Conservation (phyloP, 2,329 filamentous ascomycete genomes). For the Akanthomyces muscarius region DNA sequence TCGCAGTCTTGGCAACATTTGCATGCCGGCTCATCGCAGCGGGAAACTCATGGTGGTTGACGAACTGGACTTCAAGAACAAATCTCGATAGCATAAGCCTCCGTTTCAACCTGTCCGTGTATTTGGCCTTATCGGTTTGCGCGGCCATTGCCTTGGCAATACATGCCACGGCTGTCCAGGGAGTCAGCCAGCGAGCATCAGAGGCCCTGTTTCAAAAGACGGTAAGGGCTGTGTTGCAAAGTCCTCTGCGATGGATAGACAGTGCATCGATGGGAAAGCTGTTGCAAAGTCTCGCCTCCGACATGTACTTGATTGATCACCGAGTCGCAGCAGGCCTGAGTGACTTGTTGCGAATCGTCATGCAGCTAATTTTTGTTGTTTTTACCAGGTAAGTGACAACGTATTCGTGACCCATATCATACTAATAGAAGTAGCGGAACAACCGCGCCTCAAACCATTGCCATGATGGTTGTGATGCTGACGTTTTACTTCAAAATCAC, state of each 20-base stretch:
- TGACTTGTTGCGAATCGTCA: slow-evolving; percentile 4
- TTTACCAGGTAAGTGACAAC: slow-evolving; percentile 3
- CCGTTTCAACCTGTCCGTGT: slow-evolving; percentile 2
- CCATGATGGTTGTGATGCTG: slow-evolving; percentile 2
- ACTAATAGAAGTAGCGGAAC: neutral
- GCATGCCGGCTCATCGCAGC: slow-evolving; percentile 2
- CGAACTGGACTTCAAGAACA: slow-evolving; percentile 13
- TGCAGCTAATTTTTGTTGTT: slow-evolving; percentile 34
- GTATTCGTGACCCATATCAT: neutral
- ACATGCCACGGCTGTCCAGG: slow-evolving; percentile 7
- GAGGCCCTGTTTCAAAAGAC: slow-evolving; percentile 1
- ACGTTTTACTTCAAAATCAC: slow-evolving; percentile 7
- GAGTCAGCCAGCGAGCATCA: slow-evolving; percentile 14
- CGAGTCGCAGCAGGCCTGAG: slow-evolving; percentile 7
- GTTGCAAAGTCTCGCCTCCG: slow-evolving; percentile 12
- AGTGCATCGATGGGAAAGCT: slow-evolving; percentile 5
- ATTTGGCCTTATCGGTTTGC: slow-evolving; percentile 10
- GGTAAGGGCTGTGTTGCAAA: neutral
- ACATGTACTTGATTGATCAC: slow-evolving; percentile 16
- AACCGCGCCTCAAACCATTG: neutral
- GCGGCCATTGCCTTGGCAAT: slow-evolving; percentile 1
- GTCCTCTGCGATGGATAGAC: slow-evolving; percentile 16
- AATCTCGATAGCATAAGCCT: neutral
- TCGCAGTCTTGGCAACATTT: slow-evolving; percentile 3
- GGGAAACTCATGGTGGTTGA: slow-evolving; percentile 18